Evolutionary conservation across 1,284 basidiomycete genomes (phyloP), one percentile per base, ranked within the genome.

Genomic region (Pascua sp.): DNA sequence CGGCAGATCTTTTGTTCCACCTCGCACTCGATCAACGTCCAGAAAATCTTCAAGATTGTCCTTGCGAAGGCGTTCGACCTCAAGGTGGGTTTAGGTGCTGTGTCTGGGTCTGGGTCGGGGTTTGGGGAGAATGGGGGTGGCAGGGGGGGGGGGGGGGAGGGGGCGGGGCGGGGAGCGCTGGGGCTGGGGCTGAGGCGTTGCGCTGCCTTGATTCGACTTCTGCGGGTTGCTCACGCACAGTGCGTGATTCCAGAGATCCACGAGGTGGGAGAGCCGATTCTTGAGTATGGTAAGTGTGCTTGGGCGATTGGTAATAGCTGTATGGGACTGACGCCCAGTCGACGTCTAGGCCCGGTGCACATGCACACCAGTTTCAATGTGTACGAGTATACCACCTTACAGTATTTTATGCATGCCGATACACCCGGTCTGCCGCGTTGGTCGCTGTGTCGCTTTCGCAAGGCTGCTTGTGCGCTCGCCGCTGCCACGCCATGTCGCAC

Each of bases 181-280:
- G n/a, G n/a, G n/a, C n/a, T n/a, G n/a, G n/a, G n/a, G n/a, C n/a
- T n/a, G n/a, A n/a, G n/a, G n/a, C n/a, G n/a, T 32, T 32, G 24
- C 24, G 4, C 24, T 32, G 24, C 24, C 24, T 32, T 7, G 43
- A 4, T 42, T 39, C 13, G 13, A 10, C 5, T 17, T 13, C 7
- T 32, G 24, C 16, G 10, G 5, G 7, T 18, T 36, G 41, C 56
- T 63, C 15, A 59, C 51, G 88, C 24, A 59, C 91, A 96, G 84
- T 95, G 91, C 73, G 91, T 95, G 62, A 94, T 97, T 67, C 92
- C 93, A 42, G 93, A 97, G 80, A 95, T 96, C 65, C 90, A 93
- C 72, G 90, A 90, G 53, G 88, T 92, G 44, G 92, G 93, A 60
- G 91, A 95, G 78, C 93, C 93, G 18, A 83, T 96, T 68, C 80